Evolutionary conservation across 2,329 filamentous ascomycete genomes (phyloP).

Genomic region (Thelonectria discophora): DNA sequence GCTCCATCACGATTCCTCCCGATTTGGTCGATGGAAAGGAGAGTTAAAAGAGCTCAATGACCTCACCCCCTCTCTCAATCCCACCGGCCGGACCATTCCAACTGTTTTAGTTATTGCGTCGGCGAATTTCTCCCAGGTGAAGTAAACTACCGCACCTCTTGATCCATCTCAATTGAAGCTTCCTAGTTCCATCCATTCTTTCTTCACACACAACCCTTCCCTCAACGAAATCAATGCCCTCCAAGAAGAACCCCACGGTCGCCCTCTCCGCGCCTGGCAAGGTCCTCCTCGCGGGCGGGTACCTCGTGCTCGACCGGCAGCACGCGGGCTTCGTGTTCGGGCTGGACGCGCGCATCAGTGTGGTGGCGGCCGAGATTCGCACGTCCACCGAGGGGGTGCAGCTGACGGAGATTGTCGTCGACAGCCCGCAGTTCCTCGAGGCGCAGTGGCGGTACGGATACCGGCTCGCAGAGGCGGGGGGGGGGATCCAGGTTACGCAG

Average conservation of each 20-base stretch:
- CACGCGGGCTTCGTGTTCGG: slow-evolving; percentile 82
- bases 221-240: slow-evolving; percentile 26
- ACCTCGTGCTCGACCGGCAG: slow-evolving; percentile 87
- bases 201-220: not conserved
- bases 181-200: not conserved
- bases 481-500: slow-evolving; percentile 85
- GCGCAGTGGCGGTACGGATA: slow-evolving; percentile 91
- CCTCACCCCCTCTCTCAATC: slow-evolving; percentile 3
- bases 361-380: slow-evolving; percentile 65
- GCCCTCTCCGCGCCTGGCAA: slow-evolving; percentile 94
- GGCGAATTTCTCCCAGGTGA: not conserved
- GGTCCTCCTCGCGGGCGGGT: slow-evolving; percentile 92
- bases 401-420: slow-evolving; percentile 79
- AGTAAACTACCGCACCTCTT: not conserved
- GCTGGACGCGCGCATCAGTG: slow-evolving; percentile 73
- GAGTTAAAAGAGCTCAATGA: slow-evolving; percentile 28
- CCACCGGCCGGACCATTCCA: not conserved
- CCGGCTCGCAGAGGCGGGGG: slow-evolving; percentile 71
- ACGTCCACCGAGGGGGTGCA: slow-evolving; percentile 71
- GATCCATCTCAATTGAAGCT: not conserved
- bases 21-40: slow-evolving; percentile 12
- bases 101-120: not conserved
- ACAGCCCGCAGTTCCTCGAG: slow-evolving; percentile 88
- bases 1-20: slow-evolving; percentile 35
- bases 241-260: slow-evolving; percentile 47